Base-by-base conservation (phyloP, 768 basidiomycete species). In the Pisolithus orientalis region DNA sequence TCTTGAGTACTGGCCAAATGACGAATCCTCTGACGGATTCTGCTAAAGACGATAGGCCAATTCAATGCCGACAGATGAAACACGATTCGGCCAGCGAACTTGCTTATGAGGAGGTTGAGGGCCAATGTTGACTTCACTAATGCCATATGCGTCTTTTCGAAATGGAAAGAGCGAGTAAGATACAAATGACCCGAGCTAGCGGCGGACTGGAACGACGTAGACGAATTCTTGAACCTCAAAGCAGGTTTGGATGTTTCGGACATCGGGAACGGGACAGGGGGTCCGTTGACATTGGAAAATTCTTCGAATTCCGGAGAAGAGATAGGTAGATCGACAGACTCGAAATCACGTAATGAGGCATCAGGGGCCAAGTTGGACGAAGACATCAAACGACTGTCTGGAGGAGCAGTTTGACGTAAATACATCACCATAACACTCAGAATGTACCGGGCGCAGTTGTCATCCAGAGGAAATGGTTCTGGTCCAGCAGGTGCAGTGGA, bases 31-130 rank as follows among this genome's bases (percentile, higher is more conserved):
- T 72, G 68, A 43, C 83, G 79, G 50, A 94, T 77, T 29, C 90
- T 77, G 21, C 75, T 67, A 59, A 87, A 82, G 14, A 95, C 85
- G 7, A 88, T 79, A 48, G 70, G 65, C 91, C 93, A 96, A 65
- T 95, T 94, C 11, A 87, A 86, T 1, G 88, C 85, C 2, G 93
- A 93, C 16, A 97, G 77, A 62, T 87, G 85, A 62, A 87, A 93
- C 27, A 95, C 79, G 55, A 94, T 83, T 46, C 85, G 80, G 10
- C 88, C 87, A 21, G 87, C 79, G 59, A 79, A 89, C 62, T 84
- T 83, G 49, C 80, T 77, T 54, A 90, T 83, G 25, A 86, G 72
- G 21, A 73, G 71, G 55, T 80, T 83, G 47, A 90, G 72, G 6
- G 82, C 73, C 49, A 74, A 64, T 1, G 77, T 62, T 0, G 80